A percentile compares a stretch with the other conserved stretches of the same genome.
Evolutionary conservation across 2,329 filamentous ascomycete species (phyloP).

Genomic region (Aspergillus floridensis): DNA sequence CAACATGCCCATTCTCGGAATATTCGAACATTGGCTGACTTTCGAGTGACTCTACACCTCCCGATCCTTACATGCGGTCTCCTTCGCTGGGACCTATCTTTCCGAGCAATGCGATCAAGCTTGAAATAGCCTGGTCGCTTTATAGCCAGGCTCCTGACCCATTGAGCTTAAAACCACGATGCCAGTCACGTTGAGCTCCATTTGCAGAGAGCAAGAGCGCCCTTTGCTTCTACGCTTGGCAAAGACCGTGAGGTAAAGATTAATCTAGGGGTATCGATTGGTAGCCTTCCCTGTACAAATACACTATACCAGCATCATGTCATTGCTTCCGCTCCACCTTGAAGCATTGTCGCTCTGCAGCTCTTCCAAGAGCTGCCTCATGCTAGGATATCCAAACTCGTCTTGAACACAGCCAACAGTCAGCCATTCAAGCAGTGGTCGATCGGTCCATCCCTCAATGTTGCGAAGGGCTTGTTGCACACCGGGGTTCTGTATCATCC

Average conservation of each 20-base stretch:
- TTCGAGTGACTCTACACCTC: background rate
- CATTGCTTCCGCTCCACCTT: background rate
- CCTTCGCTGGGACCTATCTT: background rate
- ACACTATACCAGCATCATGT: background rate
- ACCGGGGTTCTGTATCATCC: background rate
- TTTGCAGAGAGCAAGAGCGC: background rate
- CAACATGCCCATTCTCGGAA: conserved; percentile 12
- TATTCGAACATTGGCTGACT: background rate
- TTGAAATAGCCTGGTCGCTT: background rate
- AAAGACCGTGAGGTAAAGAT: background rate
- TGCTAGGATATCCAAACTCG: background rate
- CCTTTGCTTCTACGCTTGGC: background rate
- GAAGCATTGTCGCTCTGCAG: background rate
- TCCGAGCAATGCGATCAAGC: background rate
- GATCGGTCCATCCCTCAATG: too few relatives aligned
- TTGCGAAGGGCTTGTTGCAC: background rate
- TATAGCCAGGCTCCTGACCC: background rate
- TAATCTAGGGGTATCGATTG: background rate
- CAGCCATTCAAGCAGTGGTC: background rate
- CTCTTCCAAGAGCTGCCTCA: background rate
- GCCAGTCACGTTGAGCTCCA: background rate
- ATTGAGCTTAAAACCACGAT: background rate
- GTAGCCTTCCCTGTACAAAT: background rate
- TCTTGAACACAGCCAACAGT: background rate
- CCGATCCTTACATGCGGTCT: background rate